Conservation (phyloP, 73 alveolate genomes). For the Paramecium sexaurelia region DNA sequence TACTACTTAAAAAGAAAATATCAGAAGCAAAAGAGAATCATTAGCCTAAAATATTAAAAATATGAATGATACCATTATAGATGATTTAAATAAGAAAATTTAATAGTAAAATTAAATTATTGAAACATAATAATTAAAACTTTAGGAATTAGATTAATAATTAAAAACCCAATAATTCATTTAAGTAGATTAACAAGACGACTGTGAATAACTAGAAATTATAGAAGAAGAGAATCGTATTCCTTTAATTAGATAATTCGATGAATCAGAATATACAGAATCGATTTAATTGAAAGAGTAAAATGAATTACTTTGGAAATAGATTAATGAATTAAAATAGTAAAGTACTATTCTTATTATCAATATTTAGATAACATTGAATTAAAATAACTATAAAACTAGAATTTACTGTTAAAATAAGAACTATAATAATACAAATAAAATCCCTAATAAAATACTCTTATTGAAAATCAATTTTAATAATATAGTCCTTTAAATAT, state of each 20-base stretch:
- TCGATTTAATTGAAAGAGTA: background rate
- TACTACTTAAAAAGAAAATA: background rate
- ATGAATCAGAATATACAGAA: conserved; percentile 12
- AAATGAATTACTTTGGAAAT: background rate
- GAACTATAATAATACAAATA: background rate
- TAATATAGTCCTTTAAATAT: conserved; percentile 16
- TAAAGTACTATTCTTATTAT: background rate
- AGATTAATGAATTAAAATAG: background rate
- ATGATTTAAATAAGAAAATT: background rate
- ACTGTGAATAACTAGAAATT: background rate
- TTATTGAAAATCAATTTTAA: background rate
- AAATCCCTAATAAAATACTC: background rate
- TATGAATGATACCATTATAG: background rate
- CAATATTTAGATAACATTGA: background rate
- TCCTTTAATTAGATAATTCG: background rate
- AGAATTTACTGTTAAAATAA: background rate
- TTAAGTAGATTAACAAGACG: background rate
- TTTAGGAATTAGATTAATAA: background rate
- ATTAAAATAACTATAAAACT: background rate
- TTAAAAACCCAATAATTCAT: background rate
- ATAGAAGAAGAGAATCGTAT: background rate
- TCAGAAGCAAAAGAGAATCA: background rate
- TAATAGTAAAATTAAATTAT: background rate
- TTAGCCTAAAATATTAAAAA: background rate
- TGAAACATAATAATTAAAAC: background rate